phyloP scores from a whole-genome alignment of 148 eudicot species.

The Camellia lanceoleosa region DNA sequence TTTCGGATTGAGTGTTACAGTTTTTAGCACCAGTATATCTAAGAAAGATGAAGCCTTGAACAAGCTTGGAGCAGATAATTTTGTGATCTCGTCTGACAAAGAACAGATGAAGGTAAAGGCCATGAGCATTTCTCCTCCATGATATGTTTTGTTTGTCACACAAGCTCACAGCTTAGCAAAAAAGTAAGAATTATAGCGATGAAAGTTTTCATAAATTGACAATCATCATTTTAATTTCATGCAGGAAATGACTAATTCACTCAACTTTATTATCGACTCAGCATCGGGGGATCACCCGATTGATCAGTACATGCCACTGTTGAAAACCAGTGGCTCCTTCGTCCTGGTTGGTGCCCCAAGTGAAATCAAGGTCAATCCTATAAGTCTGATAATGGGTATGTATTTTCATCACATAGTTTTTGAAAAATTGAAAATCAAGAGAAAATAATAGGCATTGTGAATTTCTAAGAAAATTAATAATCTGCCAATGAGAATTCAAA shows the following conservation, averaged over 20 bases:
- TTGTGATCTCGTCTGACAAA: slow-evolving; percentile 63
- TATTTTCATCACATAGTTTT: background rate
- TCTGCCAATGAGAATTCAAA: background rate
- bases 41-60: slow-evolving; percentile 65
- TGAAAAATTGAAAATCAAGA: background rate
- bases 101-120: slow-evolving; percentile 51
- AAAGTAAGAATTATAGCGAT: background rate
- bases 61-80: slow-evolving; percentile 61
- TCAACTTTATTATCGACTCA: slow-evolving; percentile 75
- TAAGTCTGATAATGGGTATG: slow-evolving; percentile 52
- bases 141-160: no score
- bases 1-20: slow-evolving; percentile 74
- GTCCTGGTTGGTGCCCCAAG: slow-evolving; percentile 67
- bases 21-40: slow-evolving; percentile 70
- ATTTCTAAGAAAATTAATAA: no score
- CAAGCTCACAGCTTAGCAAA: no score
- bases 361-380: slow-evolving; percentile 63
- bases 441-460: background rate
- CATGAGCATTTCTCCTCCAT: no score
- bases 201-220: background rate
- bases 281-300: slow-evolving; percentile 75
- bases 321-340: slow-evolving; percentile 63
- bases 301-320: slow-evolving; percentile 55
- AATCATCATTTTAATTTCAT: background rate
- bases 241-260: slow-evolving; percentile 50